phyloP scores from a whole-genome alignment of 1,284 basidiomycete species.

The Microbotryum lychnidis-dioicae region DNA sequence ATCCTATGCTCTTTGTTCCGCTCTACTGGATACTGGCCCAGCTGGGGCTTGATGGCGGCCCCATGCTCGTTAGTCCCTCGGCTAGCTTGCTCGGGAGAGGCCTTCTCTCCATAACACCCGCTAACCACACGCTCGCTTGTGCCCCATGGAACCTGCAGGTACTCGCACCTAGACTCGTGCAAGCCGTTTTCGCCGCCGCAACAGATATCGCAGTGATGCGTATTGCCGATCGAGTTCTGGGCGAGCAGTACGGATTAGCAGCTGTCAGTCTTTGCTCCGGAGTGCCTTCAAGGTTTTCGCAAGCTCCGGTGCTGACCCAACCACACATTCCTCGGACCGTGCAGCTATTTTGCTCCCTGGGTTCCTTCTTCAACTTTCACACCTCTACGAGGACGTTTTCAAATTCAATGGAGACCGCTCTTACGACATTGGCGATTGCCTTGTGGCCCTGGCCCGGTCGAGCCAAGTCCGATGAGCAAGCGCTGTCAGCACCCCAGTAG shows the following conservation, averaged over 20 bases:
- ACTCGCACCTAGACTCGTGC: constrained; percentile 62
- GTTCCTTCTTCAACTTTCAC: constrained; percentile 78
- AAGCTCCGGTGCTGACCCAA: background rate
- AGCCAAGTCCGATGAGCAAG: background rate
- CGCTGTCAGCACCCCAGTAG: constrained; percentile 6
- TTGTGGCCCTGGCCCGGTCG: constrained; percentile 53
- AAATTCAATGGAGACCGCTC: constrained; percentile 82
- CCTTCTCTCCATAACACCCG: constrained; percentile 13
- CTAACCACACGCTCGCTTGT: background rate
- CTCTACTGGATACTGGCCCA: constrained; percentile 63
- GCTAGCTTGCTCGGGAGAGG: constrained; percentile 40
- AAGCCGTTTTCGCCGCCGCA: constrained; percentile 67
- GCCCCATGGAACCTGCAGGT: constrained; percentile 32
- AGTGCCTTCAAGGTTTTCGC: background rate
- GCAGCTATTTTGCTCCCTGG: constrained; percentile 71
- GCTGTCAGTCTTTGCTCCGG: constrained; percentile 50
- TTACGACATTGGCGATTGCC: constrained; percentile 68
- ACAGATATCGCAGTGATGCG: constrained; percentile 67
- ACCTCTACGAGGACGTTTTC: constrained; percentile 81
- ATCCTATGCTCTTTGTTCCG: constrained; percentile 57
- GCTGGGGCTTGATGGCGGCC: constrained; percentile 48
- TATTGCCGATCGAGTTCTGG: constrained; percentile 56
- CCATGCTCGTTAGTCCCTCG: constrained; percentile 34
- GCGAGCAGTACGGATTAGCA: constrained; percentile 52
- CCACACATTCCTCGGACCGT: constrained; percentile 3